phyloP scores from a whole-genome alignment of 352 stramenopile genomes.

The Pythium monospermum region DNA sequence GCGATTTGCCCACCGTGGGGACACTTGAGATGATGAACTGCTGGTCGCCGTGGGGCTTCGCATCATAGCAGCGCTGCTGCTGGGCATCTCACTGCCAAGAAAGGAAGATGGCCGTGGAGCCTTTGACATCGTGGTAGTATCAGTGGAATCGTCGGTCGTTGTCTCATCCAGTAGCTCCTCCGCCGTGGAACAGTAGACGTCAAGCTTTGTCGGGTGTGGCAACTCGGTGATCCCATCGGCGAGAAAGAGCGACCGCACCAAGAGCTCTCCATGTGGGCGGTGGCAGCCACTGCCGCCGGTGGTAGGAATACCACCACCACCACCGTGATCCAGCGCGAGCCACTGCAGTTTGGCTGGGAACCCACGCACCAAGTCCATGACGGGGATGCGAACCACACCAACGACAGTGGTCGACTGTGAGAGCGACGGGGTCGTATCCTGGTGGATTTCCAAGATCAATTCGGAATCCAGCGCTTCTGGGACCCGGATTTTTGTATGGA shows the following conservation, averaged over 20 bases:
- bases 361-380: conserved; percentile 52
- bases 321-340: conserved; percentile 28
- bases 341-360: conserved; percentile 62
- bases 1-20: too few species aligned
- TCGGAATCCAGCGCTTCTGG: conserved; percentile 37
- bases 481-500: conserved; percentile 35
- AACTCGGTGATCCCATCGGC: conserved; percentile 43
- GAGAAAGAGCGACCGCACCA: conserved; percentile 57
- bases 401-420: conserved; percentile 19
- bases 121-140: too few species aligned
- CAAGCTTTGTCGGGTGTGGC: conserved; percentile 32
- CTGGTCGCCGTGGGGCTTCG: too few species aligned
- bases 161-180: conserved; percentile 33
- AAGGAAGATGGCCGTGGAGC: too few species aligned
- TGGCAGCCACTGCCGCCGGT: too few species aligned
- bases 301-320: too few species aligned
- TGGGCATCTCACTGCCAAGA: too few species aligned
- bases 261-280: conserved; percentile 29
- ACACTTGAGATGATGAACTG: too few species aligned
- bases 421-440: conserved; percentile 27
- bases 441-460: conserved; percentile 40
- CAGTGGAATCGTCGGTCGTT: too few species aligned
- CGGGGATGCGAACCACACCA: conserved; percentile 27
- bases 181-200: conserved; percentile 32
- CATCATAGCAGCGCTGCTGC: too few species aligned